A percentile compares a stretch with the other conserved stretches of the same genome.
These are phyloP conservation scores for Russula brevipes DNA, from an alignment of 768 basidiomycete genomes.

Conservation along the genomic window DNA sequence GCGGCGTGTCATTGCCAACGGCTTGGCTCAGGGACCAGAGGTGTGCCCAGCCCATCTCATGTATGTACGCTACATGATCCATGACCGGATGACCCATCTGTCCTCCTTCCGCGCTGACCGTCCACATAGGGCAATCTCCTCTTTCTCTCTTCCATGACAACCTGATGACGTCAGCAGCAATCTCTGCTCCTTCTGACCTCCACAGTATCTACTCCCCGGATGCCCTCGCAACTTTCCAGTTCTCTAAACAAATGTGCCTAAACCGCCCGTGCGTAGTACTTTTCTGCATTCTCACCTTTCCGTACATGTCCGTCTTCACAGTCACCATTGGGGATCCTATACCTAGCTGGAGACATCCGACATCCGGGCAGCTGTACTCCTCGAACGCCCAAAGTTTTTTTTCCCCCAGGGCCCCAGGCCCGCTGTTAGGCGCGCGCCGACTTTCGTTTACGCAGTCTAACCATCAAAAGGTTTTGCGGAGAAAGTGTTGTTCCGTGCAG, in stretches of 20 bases:
- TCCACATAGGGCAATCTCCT: neutral
- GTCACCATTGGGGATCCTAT: neutral
- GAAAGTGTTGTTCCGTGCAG: neutral
- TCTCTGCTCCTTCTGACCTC: neutral
- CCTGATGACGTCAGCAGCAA: neutral
- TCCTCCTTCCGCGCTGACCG: neutral
- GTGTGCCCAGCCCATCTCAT: too few species aligned
- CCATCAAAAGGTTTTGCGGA: neutral
- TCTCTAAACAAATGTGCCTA: neutral
- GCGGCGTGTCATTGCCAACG: slow-evolving; percentile 1
- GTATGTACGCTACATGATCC: neutral
- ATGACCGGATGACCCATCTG: neutral
- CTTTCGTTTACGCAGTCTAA: neutral
- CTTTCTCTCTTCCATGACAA: neutral
- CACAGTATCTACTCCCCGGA: neutral
- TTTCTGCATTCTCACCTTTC: neutral
- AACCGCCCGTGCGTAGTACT: too few species aligned
- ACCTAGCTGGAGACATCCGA: neutral
- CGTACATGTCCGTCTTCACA: neutral
- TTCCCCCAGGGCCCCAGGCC: too few species aligned
- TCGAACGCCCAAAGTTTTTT: neutral
- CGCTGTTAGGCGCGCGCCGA: too few species aligned
- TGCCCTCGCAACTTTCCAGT: neutral
- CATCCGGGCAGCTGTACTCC: neutral
- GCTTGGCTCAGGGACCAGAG: neutral